Base-by-base conservation (phyloP, 345 rosid genomes). In the Lepidium sativum region DNA sequence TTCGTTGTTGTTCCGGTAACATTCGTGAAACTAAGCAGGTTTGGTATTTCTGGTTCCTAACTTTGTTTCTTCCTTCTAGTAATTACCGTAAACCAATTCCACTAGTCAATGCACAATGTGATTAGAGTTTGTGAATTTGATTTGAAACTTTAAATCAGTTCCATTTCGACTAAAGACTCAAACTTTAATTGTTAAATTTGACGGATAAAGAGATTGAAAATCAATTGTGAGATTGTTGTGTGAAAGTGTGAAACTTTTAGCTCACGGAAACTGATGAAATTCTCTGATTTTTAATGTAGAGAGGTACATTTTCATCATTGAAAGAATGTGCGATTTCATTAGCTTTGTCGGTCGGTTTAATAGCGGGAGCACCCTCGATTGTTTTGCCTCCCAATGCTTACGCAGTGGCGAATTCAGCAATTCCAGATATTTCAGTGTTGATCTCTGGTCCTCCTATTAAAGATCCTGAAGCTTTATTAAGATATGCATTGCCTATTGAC, bases 401-500 rank as follows among this genome's bases (percentile, higher is more conserved):
- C 72, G 87, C 87, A 2, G 76, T 69, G 42, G 70, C 57, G 1
- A 77, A 37, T 65, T 86, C 88, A 43, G 85, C 82, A 9, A 62
- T 89, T 75, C 78, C 92, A 33, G 89, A 92, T 57, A 67, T 92
- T 10, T 80, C 92, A 1, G 95, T 94, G 60, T 79, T 94, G 44
- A 94, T 94, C 66, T 94, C 99, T 3, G 99, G 97, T 16, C 99
- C 99, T 2, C 97, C 99, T 0, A 90, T 89, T 18, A 94, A 94
- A 79, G 99, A 94, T 43, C 99, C 99, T 0, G 95, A 78, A 41
- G 89, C 92, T 31, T 70, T 94, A 52, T 69, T 94, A 60, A 82
- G 99, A 76, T 68, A 89, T 70, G 99, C 96, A 8, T 81, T 94
- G 77, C 99, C 99, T 8, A 86, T 94, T 67, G 70, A 86, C 64